Evolutionary conservation across 2,329 filamentous ascomycete genomes (phyloP), one percentile per base, ranked within the genome.

Genomic region (Fusarium incarnatum): DNA sequence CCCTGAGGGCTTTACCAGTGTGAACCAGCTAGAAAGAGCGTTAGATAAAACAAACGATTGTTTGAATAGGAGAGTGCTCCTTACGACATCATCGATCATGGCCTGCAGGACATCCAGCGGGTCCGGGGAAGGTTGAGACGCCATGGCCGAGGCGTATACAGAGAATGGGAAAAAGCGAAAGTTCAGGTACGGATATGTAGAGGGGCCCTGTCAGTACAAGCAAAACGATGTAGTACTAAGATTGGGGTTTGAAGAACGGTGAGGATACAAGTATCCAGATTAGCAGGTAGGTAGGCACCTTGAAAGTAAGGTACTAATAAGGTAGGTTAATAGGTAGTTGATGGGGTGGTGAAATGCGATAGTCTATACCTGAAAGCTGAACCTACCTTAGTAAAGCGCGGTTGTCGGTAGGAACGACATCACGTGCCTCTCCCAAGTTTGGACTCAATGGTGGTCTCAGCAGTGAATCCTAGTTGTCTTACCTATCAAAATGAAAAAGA

Each of bases 1-100:
- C 79, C 50, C 82, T 86, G 15, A 89, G 78, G 20, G 86, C 85
- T 74, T 87, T 90, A 18, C 87, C 87, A 3, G 85, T 87, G 75
- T 89, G 85, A 16, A 90, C 81, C 27, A 89, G 83, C 88, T 90
- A 41, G 34, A 30, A 27, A 27, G 42, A 50, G 16, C 13, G 48
- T 70, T 22, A 67, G 69, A 55, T 30, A 61, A 30, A 45, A 20
- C 22, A 23, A 49, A 67, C 32, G 16, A 46, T 34, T 37, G 20
- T 34, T 20, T 49, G 48, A 30, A 46, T 11, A 22, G 42, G 28
- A 28, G 48, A 53, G 34, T 41, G 40, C 52, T 32, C 78, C 86
- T 77, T 77, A 89, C 87, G 70, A 86, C 83, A 65, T 86, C 85
- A 70, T 87, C 86, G 69, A 89, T 80, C 71, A 86, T 83, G 56